Evolutionary conservation across 2,329 filamentous ascomycete species (phyloP), one percentile per base, ranked within the genome.

Genomic region (Annulohypoxylon truncatum): DNA sequence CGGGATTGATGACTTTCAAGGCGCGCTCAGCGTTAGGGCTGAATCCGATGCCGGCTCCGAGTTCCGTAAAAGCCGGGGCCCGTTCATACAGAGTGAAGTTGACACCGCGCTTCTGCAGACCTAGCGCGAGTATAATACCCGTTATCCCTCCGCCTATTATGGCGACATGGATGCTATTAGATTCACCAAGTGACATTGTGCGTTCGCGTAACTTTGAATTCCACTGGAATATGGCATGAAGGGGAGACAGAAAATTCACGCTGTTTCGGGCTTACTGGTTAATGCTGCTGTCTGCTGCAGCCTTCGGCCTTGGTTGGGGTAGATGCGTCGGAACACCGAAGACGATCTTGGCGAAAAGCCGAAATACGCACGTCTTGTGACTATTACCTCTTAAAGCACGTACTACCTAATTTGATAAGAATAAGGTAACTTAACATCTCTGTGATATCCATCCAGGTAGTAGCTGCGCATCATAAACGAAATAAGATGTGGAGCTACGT

Each of bases 81-180:
- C 81, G 79, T 70, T 87, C 84, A 68, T 84, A 86, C 2, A 86
- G 60, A 0, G 75, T 81, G 64, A 79, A 83, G 0, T 76, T 69
- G 13, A 86, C 72, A 1, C 74, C 74, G 33, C 83, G 82, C 1
- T 77, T 77, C 40, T 81, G 76, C 0, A 87, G 79, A 12, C 79
- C 84, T 0, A 85, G 76, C 0, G 83, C 82, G 0, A 86, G 78
- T 13, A 81, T 79, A 8, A 86, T 71, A 6, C 84, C 85, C 2
- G 81, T 85, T 63, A 82, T 86, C 71, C 80, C 87, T 57, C 77
- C 86, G 67, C 80, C 88, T 12, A 86, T 74, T 18, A 87, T 81
- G 54, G 82, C 84, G 42, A 85, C 70, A 42, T 71, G 73, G 33
- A 77, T 64, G 8, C 24, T 44, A 38, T 46, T 46, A 20, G n/a